These are phyloP conservation scores for Solanum okadae DNA, from an alignment of 257 asterid species.

Conservation along the genomic window DNA sequence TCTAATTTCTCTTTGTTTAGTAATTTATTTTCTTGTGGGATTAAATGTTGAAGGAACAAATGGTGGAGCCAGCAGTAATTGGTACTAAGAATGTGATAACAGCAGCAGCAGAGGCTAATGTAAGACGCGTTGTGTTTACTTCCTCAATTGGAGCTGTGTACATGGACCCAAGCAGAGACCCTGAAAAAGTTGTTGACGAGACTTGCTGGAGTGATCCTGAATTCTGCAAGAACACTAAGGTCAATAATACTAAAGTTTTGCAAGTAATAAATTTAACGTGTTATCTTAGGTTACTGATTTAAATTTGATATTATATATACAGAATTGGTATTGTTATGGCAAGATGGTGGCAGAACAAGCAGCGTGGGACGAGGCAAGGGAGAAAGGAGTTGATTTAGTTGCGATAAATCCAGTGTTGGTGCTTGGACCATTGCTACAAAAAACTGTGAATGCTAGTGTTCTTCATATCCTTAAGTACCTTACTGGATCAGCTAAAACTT, in stretches of 20 bases:
- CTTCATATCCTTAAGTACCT: constrained; percentile 75
- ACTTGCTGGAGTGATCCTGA: constrained; percentile 66
- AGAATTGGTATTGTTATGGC: constrained; percentile 72
- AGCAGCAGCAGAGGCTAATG: constrained; percentile 80
- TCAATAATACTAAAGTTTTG: neutral
- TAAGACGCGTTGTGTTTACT: constrained; percentile 74
- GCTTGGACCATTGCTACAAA: constrained; percentile 58
- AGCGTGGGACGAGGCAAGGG: constrained; percentile 53
- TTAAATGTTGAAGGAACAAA: constrained; percentile 55
- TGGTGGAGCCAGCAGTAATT: constrained; percentile 94
- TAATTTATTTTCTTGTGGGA: neutral
- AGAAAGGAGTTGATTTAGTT: constrained; percentile 48
- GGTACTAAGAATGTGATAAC: constrained; percentile 68
- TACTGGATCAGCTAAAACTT: constrained; percentile 81
- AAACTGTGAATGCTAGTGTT: constrained; percentile 63
- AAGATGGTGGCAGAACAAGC: constrained; percentile 64
- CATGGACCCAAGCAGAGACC: constrained; percentile 76
- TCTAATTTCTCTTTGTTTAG: neutral
- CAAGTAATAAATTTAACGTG: neutral
- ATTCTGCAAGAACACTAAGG: constrained; percentile 57
- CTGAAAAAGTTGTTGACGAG: constrained; percentile 57
- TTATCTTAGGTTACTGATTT: neutral
- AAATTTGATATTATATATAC: neutral
- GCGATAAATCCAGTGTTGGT: constrained; percentile 56
- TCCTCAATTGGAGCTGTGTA: constrained; percentile 88